Conservation (phyloP, 2,329 filamentous ascomycete species). For the Aaosphaeria arxii region DNA sequence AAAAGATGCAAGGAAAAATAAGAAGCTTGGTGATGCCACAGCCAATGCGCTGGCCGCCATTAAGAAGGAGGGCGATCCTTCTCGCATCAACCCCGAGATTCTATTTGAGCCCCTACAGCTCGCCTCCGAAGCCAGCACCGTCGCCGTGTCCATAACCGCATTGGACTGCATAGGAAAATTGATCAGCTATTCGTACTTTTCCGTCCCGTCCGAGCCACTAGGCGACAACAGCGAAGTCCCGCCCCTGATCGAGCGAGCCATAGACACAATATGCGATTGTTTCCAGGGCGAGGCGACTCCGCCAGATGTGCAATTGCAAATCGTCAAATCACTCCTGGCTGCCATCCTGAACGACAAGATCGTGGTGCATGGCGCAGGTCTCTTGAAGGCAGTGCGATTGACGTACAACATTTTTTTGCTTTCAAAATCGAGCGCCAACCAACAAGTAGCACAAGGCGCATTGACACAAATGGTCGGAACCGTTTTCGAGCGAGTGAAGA, state of each 20-base stretch:
- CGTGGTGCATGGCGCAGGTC: conserved; percentile 91
- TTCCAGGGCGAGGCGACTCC: conserved; percentile 96
- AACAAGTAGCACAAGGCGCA: conserved; percentile 95
- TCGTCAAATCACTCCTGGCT: conserved; percentile 92
- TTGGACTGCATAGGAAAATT: conserved; percentile 98
- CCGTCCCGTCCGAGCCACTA: conserved; percentile 56
- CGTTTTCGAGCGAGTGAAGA: conserved; percentile 92
- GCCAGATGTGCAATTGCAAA: conserved; percentile 91
- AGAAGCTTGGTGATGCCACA: conserved; percentile 77
- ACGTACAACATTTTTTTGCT: conserved; percentile 99
- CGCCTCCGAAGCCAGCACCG: conserved; percentile 81
- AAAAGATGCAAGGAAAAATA: conserved; percentile 85
- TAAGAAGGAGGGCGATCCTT: conserved; percentile 71
- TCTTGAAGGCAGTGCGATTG: conserved; percentile 93
- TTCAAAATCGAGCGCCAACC: conserved; percentile 89
- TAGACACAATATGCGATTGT: conserved; percentile 98
- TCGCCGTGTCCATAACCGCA: conserved; percentile 81
- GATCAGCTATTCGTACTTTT: conserved; percentile 98
- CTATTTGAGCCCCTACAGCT: conserved; percentile 89
- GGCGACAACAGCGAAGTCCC: conserved; percentile 43
- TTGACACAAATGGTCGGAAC: conserved; percentile 98
- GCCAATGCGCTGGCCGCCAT: conserved; percentile 81
- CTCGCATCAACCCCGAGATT: conserved; percentile 83
- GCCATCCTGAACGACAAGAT: conserved; percentile 98
- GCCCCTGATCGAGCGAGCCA: conserved; percentile 92